phyloP scores from a whole-genome alignment of 1,284 basidiomycete species.

The Ustilago nuda region DNA sequence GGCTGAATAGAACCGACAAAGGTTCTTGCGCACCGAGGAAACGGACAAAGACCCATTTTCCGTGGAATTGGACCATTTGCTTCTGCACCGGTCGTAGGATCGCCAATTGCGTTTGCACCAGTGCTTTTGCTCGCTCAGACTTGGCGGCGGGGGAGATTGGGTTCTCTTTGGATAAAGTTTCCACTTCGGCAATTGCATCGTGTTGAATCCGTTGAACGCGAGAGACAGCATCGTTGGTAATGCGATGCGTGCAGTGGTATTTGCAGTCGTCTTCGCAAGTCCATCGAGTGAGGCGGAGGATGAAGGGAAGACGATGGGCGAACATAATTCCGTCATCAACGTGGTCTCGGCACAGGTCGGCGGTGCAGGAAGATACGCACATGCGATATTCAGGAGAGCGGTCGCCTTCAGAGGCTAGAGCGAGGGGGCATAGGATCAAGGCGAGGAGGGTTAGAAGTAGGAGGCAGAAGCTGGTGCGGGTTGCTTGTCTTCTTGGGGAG shows the following conservation, averaged over 20 bases:
- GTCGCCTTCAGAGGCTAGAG: slow-evolving; percentile 63
- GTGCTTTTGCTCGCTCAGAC: slow-evolving; percentile 9
- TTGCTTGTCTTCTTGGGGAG: background rate
- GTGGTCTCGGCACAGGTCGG: slow-evolving; percentile 57
- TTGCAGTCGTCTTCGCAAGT: slow-evolving; percentile 87
- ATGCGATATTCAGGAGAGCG: slow-evolving; percentile 59
- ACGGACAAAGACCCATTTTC: slow-evolving; percentile 80
- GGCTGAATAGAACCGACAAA: slow-evolving; percentile 86
- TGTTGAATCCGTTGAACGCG: slow-evolving; percentile 64
- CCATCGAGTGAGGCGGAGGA: slow-evolving; percentile 73
- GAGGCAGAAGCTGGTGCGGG: slow-evolving; percentile 11
- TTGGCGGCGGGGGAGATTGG: slow-evolving; percentile 15
- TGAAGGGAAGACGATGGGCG: slow-evolving; percentile 72
- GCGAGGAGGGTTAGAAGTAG: slow-evolving; percentile 20
- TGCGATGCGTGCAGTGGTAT: slow-evolving; percentile 86
- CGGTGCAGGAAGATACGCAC: slow-evolving; percentile 61
- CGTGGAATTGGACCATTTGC: slow-evolving; percentile 73
- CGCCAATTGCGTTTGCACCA: slow-evolving; percentile 44
- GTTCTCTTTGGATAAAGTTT: slow-evolving; percentile 17
- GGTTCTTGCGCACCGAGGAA: slow-evolving; percentile 87
- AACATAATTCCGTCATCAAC: slow-evolving; percentile 61
- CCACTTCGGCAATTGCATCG: slow-evolving; percentile 55
- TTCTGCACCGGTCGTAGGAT: slow-evolving; percentile 60
- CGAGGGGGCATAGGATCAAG: slow-evolving; percentile 16
- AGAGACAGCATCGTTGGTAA: slow-evolving; percentile 77